A percentile compares a stretch with the other conserved stretches of the same genome.
Conservation (phyloP, 306 rosid genomes). For the Sphenostylis stenocarpa region DNA sequence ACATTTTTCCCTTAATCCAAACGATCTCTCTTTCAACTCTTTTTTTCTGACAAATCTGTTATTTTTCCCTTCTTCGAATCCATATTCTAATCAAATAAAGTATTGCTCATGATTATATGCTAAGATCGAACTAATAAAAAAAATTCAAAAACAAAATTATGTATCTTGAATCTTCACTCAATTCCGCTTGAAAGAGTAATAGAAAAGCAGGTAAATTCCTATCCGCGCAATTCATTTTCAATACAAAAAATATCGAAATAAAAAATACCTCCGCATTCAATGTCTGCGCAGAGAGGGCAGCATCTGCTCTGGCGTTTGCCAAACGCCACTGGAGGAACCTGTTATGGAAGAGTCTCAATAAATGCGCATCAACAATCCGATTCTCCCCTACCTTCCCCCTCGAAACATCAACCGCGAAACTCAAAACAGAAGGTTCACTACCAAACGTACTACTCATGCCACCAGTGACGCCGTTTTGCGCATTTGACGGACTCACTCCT, state of each 20-base stretch:
- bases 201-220: neutral
- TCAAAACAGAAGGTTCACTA: constrained; percentile 64
- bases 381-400: constrained; percentile 74
- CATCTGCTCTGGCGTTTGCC: constrained; percentile 71
- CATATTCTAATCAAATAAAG: no score
- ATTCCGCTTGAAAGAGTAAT: neutral
- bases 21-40: no score
- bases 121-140: neutral
- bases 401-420: constrained; percentile 63
- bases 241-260: neutral
- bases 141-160: neutral
- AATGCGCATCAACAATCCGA: constrained; percentile 63
- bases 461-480: constrained; percentile 48
- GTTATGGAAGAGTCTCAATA: constrained; percentile 73
- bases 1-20: no score
- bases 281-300: constrained; percentile 60
- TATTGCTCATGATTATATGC: neutral
- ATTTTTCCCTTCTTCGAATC: no score
- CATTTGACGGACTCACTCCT: constrained; percentile 74
- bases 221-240: neutral
- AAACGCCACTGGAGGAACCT: constrained; percentile 90
- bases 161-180: neutral
- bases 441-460: constrained; percentile 42
- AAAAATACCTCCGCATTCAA: constrained; percentile 78
- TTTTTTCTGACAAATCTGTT: no score